phyloP scores from a whole-genome alignment of 2,329 filamentous ascomycete species.

The Alternaria sp. region DNA sequence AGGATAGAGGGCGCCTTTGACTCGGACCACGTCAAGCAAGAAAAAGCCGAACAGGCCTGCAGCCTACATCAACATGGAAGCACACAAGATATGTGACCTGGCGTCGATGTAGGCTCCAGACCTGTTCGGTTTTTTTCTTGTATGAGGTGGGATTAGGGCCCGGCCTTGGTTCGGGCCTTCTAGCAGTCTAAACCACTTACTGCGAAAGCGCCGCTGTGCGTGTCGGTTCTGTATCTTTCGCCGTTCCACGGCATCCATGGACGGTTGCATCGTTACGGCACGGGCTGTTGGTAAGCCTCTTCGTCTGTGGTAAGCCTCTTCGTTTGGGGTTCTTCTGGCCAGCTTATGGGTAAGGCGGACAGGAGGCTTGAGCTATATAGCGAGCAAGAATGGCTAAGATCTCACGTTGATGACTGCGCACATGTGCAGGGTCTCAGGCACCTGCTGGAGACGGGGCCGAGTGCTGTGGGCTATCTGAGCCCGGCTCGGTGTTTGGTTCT shows the following conservation, averaged over 20 bases:
- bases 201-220: not conserved
- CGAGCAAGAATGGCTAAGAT: not conserved
- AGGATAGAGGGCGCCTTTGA: not conserved
- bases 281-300: not conserved
- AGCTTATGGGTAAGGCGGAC: not conserved
- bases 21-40: not conserved
- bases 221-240: not conserved
- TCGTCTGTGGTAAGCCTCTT: no score
- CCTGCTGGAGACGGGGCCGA: not conserved
- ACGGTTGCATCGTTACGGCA: not conserved
- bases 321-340: no score
- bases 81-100: no score
- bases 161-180: not conserved
- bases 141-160: not conserved
- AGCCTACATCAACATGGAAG: no score
- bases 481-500: not conserved
- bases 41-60: no score
- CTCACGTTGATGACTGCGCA: not conserved
- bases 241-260: not conserved
- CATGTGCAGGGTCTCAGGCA: not conserved
- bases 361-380: not conserved
- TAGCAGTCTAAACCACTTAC: not conserved
- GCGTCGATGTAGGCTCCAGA: no score
- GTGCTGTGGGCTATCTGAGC: not conserved
- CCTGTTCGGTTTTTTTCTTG: no score